Evolutionary conservation across 768 basidiomycete species (phyloP).

Genomic region (Serendipita sp.): DNA sequence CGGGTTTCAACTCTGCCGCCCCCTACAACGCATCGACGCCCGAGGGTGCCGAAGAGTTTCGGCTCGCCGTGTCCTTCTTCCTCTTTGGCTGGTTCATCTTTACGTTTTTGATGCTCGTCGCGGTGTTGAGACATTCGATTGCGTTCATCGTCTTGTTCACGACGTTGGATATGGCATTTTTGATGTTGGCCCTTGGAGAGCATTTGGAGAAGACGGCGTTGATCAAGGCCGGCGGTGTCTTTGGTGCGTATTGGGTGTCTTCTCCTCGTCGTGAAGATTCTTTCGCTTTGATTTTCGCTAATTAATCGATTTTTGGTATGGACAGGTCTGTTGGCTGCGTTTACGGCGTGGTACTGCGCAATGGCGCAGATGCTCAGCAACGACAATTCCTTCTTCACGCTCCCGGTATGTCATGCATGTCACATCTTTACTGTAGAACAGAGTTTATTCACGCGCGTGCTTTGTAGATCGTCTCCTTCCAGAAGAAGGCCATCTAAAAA

Average conservation of each 20-base stretch:
- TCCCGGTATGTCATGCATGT: not conserved
- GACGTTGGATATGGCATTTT: not conserved
- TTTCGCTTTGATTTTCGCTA: no score
- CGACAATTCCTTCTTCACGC: not conserved
- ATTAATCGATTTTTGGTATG: no score
- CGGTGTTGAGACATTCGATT: conserved; percentile 14
- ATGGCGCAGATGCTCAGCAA: not conserved
- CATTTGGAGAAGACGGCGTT: not conserved
- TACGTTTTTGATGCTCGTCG: conserved; percentile 7
- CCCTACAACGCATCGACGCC: conserved; percentile 37
- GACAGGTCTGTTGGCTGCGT: not conserved
- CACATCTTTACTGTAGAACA: no score
- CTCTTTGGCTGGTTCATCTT: conserved; percentile 4
- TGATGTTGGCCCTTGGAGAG: not conserved
- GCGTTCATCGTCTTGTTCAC: conserved; percentile 5
- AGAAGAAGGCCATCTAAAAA: no score
- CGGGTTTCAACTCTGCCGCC: conserved; percentile 42
- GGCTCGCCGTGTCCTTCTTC: conserved; percentile 12
- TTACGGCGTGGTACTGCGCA: not conserved
- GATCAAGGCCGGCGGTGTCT: not conserved
- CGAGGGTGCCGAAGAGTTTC: not conserved
- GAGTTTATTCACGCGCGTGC: no score
- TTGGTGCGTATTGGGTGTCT: not conserved
- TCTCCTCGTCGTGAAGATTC: no score
- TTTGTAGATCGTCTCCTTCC: no score